These are phyloP conservation scores for Bauhinia variegata DNA, from an alignment of 306 rosid genomes.

Conservation along the genomic window DNA sequence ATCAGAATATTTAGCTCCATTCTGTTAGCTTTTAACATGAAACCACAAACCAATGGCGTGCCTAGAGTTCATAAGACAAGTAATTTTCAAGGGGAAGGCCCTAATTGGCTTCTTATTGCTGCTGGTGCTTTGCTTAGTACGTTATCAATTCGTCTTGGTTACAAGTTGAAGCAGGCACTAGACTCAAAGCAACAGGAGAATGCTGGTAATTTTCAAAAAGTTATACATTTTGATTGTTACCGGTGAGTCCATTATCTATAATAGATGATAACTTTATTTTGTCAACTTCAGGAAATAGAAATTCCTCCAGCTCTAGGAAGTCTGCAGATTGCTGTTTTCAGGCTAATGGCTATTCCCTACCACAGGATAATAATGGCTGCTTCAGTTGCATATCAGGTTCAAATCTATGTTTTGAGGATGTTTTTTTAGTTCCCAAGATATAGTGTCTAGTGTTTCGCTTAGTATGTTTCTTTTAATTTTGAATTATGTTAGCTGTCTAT, in stretches of 20 bases:
- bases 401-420: constrained; percentile 24
- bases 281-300: constrained; percentile 61
- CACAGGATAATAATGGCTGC: constrained; percentile 64
- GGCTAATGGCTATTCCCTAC: constrained; percentile 60
- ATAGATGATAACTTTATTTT: constrained; percentile 34
- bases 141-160: constrained; percentile 79
- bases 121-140: constrained; percentile 91
- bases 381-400: constrained; percentile 75
- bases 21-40: constrained; percentile 62
- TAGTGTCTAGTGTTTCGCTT: constrained; percentile 1
- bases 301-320: constrained; percentile 57
- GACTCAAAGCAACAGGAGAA: constrained; percentile 69
- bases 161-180: constrained; percentile 82
- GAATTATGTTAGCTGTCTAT: constrained; percentile 15
- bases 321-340: constrained; percentile 55
- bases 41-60: constrained; percentile 55
- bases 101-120: constrained; percentile 86
- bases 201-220: constrained; percentile 43
- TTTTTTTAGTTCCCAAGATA: constrained; percentile 15
- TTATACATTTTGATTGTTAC: constrained; percentile 8
- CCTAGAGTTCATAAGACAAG: constrained; percentile 62
- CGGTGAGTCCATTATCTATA: constrained; percentile 16
- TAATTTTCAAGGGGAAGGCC: constrained; percentile 59
- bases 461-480: constrained; percentile 22
- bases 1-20: constrained; percentile 33